phyloP scores from a whole-genome alignment of 2,329 filamentous ascomycete species.

The Myrmaecium sp. region DNA sequence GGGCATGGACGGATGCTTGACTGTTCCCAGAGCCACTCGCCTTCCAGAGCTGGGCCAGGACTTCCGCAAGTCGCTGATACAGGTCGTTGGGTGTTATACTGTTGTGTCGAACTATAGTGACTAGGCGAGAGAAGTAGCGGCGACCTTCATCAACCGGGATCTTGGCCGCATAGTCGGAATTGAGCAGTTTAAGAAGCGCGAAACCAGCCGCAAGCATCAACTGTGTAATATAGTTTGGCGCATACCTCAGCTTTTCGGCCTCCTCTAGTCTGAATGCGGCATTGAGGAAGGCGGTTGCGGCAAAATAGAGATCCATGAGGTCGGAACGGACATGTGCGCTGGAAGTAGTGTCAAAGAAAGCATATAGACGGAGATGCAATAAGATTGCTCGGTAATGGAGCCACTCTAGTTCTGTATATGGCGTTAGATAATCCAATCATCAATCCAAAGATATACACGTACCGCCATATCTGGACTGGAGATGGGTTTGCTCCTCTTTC shows the following conservation, averaged over 20 bases:
- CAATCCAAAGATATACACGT: conserved; percentile 24
- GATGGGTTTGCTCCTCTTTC: conserved; percentile 15
- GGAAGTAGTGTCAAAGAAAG: conserved; percentile 64
- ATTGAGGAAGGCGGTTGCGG: conserved; percentile 53
- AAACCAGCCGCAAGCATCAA: conserved; percentile 74
- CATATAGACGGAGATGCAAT: conserved; percentile 59
- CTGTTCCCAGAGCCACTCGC: conserved; percentile 21
- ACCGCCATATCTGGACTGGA: too few species aligned
- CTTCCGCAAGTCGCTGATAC: conserved; percentile 60
- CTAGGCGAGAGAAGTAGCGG: conserved; percentile 52
- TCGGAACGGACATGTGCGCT: conserved; percentile 44
- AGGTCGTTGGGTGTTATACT: conserved; percentile 66
- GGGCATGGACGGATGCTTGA: conserved; percentile 2
- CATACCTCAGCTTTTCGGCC: conserved; percentile 44
- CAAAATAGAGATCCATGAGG: conserved; percentile 58
- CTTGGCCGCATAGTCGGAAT: conserved; percentile 56
- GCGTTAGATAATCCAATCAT: too few species aligned
- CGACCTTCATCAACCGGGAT: conserved; percentile 48
- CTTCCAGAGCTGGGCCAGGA: conserved; percentile 82
- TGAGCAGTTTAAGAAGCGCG: conserved; percentile 57
- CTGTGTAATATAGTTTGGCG: conserved; percentile 64
- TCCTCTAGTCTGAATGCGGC: conserved; percentile 33
- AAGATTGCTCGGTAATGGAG: conserved; percentile 57
- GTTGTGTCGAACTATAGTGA: conserved; percentile 52
- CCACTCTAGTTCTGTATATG: conserved; percentile 24